Conservation (phyloP, 148 eudicot species). For the Fagopyrum esculentum region DNA sequence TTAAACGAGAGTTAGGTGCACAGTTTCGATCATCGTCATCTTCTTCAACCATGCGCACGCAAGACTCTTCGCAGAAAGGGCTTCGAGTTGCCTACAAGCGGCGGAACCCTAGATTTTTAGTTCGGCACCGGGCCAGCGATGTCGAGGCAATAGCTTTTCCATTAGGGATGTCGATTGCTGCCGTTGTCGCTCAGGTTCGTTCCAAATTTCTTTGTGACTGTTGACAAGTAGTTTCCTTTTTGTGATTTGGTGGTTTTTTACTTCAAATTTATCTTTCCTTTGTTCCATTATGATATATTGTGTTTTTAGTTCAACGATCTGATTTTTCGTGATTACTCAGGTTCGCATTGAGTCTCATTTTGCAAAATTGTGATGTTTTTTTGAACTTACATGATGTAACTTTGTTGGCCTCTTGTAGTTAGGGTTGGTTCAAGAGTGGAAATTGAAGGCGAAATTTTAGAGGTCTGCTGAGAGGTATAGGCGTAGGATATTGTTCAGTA, state of each 20-base stretch:
- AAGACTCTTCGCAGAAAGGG: slow-evolving; percentile 22
- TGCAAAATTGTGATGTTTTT: not conserved
- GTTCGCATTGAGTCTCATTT: not conserved
- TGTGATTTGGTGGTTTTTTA: not conserved
- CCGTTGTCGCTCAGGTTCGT: slow-evolving; percentile 69
- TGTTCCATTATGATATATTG: not conserved
- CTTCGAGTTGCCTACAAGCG: slow-evolving; percentile 22
- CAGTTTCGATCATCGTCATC: slow-evolving; percentile 22
- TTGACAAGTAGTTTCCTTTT: slow-evolving; percentile 2
- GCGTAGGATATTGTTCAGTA: not conserved
- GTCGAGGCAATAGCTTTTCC: slow-evolving; percentile 73
- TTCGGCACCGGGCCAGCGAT: slow-evolving; percentile 24
- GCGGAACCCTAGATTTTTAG: slow-evolving; percentile 35
- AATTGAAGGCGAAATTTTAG: not conserved
- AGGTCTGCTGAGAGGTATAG: not conserved
- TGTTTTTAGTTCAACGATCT: not conserved
- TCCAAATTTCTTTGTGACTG: not conserved
- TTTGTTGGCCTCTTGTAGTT: not conserved
- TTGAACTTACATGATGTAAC: not conserved
- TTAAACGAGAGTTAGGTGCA: not conserved
- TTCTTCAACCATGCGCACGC: slow-evolving; percentile 15
- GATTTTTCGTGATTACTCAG: not conserved
- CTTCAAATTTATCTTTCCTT: not conserved
- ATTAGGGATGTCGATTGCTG: slow-evolving; percentile 91
- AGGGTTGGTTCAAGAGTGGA: not conserved